Evolutionary conservation across 495 filamentous ascomycete genomes (phyloP), one percentile per base, ranked within the genome.

Genomic region (Xylaria intraflava): DNA sequence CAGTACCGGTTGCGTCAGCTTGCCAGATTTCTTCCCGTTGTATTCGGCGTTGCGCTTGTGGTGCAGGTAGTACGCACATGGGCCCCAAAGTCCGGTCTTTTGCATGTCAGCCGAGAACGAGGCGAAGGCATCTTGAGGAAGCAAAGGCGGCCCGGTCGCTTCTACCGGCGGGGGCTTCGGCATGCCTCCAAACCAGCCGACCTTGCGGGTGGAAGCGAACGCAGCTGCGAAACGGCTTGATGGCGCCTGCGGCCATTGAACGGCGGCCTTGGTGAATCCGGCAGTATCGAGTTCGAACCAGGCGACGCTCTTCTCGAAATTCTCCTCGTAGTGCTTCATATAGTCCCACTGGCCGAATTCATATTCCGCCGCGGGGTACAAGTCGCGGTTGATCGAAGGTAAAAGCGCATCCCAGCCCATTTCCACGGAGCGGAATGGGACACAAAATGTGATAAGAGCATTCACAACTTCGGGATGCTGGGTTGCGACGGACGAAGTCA

Each of bases 291-390:
- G 19, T 20, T 47, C 45, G 30, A 35, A 47, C 17, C 11, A 19
- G 17, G 29, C 31, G 19, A 47, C 26, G 16, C 6, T 0, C 17
- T 36, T 24, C 24, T 47, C 45, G 20, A 47, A 47, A 12, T 36
- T 16, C 45, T 47, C 45, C 45, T 47, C 45, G 45, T 47, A 47
- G 2, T 47, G 3, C 8, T 19, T 22, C 45, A 47, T 47, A 17
- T 47, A 47, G 20, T 47, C 45, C 45, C 45, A 47, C 12, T 47
- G 45, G 0, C 45, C 45, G n/a, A 47, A 36, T 11, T 19, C 16
- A 30, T 36, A 47, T 19, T 47, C 24, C 2, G 14, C 45, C 9
- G 17, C 45, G 12, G 45, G 45, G 45, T 47, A 47, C 2, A 47
- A 1, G 19, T 19, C 20, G 17, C 45, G 45, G 20, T 47, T 22